phyloP scores from a whole-genome alignment of 257 asterid species.

The Rauvolfia tetraphylla region DNA sequence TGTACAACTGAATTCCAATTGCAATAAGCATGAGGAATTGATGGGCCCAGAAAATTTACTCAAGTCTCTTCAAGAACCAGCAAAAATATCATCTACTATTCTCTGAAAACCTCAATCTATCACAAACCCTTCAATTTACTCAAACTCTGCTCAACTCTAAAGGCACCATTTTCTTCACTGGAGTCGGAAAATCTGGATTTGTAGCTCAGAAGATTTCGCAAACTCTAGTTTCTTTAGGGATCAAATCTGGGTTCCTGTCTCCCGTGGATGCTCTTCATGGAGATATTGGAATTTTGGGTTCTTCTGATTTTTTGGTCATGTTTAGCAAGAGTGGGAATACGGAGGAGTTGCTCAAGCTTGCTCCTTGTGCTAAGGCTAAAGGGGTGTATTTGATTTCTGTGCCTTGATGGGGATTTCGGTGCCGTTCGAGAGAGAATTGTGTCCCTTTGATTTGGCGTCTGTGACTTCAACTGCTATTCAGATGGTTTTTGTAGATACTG shows the following conservation, averaged over 20 bases:
- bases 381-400: constrained; percentile 75
- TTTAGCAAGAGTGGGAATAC: constrained; percentile 94
- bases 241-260: constrained; percentile 69
- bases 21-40: constrained; percentile 1
- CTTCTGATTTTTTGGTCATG: constrained; percentile 63
- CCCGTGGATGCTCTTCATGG: constrained; percentile 96
- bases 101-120: constrained; percentile 78
- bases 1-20: neutral
- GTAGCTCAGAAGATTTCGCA: constrained; percentile 90
- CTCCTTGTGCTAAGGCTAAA: constrained; percentile 89
- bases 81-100: constrained; percentile 85
- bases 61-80: constrained; percentile 78
- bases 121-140: constrained; percentile 77
- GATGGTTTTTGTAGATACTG: constrained; percentile 80
- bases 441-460: constrained; percentile 91
- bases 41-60: constrained; percentile 54
- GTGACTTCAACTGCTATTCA: constrained; percentile 49
- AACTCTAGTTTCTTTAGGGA: constrained; percentile 77
- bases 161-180: constrained; percentile 83
- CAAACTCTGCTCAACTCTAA: constrained; percentile 60
- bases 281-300: constrained; percentile 79
- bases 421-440: constrained; percentile 84
- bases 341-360: constrained; percentile 70
- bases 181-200: constrained; percentile 94
- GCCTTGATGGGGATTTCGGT: constrained; percentile 56